These are phyloP conservation scores for Aspergillus pseudoviridinutans DNA, from an alignment of 2,329 filamentous ascomycete genomes.

Conservation along the genomic window DNA sequence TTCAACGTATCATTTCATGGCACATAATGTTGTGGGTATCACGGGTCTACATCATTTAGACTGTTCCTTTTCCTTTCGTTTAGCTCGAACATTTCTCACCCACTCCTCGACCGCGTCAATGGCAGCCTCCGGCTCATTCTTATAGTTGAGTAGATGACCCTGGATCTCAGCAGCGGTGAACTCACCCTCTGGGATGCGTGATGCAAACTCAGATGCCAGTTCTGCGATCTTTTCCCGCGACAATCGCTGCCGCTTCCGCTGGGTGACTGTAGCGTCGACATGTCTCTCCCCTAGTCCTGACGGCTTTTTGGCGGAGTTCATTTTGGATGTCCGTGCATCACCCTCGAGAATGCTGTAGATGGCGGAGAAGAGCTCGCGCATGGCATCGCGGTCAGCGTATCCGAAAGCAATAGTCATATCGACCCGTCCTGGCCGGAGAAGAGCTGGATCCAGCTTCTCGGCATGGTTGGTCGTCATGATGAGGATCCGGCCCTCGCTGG, in stretches of 20 bases:
- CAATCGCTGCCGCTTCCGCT: slow-evolving; percentile 3
- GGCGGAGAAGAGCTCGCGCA: slow-evolving; percentile 38
- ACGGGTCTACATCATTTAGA: background rate
- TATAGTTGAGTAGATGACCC: slow-evolving; percentile 37
- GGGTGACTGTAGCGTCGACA: background rate
- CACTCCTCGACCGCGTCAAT: slow-evolving; percentile 28
- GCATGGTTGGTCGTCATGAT: slow-evolving; percentile 71
- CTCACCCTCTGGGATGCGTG: slow-evolving; percentile 27
- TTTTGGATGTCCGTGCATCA: slow-evolving; percentile 16
- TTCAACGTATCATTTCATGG: background rate
- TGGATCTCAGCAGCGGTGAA: slow-evolving; percentile 42
- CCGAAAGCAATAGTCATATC: slow-evolving; percentile 61
- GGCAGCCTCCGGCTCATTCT: slow-evolving; percentile 28
- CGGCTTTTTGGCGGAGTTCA: background rate
- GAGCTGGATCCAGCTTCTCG: slow-evolving; percentile 60
- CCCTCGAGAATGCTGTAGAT: slow-evolving; percentile 34
- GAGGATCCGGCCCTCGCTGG: slow-evolving; percentile 65
- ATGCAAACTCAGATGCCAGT: slow-evolving; percentile 30
- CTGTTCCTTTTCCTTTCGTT: slow-evolving; percentile 19
- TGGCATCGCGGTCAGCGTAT: slow-evolving; percentile 31
- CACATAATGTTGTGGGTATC: background rate
- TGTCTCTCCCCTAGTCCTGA: background rate
- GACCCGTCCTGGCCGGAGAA: slow-evolving; percentile 64
- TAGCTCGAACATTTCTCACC: slow-evolving; percentile 23
- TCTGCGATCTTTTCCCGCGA: slow-evolving; percentile 17